Percentiles rank a stretch among this genome's conserved stretches.
Evolutionary conservation across 139 green algal genomes (phyloP).

Genomic region (Tetradesmus obliquus): DNA sequence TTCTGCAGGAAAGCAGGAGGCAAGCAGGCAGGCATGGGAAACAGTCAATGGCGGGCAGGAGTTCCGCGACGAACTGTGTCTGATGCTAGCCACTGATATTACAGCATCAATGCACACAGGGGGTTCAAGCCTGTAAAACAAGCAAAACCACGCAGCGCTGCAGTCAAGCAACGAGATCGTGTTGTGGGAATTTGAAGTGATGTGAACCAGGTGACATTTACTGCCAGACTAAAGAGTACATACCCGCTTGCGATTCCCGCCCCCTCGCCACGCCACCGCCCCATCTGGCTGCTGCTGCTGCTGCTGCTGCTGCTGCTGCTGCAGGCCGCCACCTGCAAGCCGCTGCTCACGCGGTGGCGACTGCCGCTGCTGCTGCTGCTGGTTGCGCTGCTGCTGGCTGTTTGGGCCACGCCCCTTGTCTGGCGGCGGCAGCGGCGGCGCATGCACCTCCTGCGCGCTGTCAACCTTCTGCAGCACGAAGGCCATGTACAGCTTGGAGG

Average conservation of each 20-base stretch:
- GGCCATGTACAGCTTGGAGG: constrained; percentile 64
- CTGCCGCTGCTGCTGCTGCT: constrained; percentile 9
- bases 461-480: constrained; percentile 71
- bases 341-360: constrained; percentile 18
- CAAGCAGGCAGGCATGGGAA: too few relatives aligned
- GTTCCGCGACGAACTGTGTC: too few relatives aligned
- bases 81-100: too few relatives aligned
- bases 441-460: neutral
- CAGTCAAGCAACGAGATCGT: too few relatives aligned
- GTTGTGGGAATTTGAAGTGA: too few relatives aligned
- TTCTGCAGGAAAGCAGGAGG: neutral
- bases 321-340: neutral
- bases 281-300: constrained; percentile 19
- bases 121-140: too few relatives aligned
- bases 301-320: neutral
- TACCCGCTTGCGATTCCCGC: neutral
- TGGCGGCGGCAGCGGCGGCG: constrained; percentile 20
- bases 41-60: too few relatives aligned
- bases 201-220: too few relatives aligned
- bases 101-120: too few relatives aligned
- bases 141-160: too few relatives aligned
- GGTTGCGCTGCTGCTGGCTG: neutral
- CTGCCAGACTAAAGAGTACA: neutral
- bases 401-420: neutral
- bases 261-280: neutral